A percentile compares a stretch with the other conserved stretches of the same genome.
Conservation (phyloP, 1,139 yeast genomes). For the Sugiyamaella novakii region DNA sequence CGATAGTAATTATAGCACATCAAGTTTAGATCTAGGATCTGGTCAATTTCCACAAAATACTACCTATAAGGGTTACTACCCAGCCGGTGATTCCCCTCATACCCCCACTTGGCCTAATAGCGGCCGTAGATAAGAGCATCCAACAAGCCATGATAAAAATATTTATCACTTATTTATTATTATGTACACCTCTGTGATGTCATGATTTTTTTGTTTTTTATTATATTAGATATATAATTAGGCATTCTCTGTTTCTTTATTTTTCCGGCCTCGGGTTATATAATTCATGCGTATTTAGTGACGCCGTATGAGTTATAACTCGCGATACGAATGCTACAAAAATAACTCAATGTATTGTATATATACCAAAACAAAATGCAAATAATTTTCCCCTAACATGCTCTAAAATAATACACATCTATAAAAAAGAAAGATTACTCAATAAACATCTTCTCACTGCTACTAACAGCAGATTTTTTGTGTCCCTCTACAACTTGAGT, state of each 20-base stretch:
- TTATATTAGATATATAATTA: not conserved
- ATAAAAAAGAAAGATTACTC: no score
- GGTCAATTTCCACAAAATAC: constrained; percentile 26
- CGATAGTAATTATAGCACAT: constrained; percentile 19
- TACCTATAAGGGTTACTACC: constrained; percentile 28
- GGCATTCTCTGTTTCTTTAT: constrained; percentile 2
- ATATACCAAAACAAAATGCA: constrained; percentile 6
- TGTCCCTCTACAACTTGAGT: constrained; percentile 22
- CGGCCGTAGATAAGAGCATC: constrained; percentile 17
- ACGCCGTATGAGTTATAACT: no score
- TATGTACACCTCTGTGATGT: constrained; percentile 1
- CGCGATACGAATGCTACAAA: no score
- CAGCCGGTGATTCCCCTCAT: constrained; percentile 23
- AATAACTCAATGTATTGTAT: not conserved
- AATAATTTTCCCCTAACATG: no score
- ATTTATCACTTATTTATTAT: constrained; percentile 4
- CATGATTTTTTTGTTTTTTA: constrained; percentile 1
- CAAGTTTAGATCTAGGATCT: constrained; percentile 18
- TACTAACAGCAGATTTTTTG: no score
- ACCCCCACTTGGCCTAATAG: constrained; percentile 14
- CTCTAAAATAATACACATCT: no score
- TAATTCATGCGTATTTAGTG: no score
- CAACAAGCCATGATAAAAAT: constrained; percentile 3
- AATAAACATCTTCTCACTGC: no score
- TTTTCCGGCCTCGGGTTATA: no score